Evolutionary conservation across 1,284 basidiomycete genomes (phyloP), one percentile per base, ranked within the genome.

Genomic region (Vanrija pseudolonga): DNA sequence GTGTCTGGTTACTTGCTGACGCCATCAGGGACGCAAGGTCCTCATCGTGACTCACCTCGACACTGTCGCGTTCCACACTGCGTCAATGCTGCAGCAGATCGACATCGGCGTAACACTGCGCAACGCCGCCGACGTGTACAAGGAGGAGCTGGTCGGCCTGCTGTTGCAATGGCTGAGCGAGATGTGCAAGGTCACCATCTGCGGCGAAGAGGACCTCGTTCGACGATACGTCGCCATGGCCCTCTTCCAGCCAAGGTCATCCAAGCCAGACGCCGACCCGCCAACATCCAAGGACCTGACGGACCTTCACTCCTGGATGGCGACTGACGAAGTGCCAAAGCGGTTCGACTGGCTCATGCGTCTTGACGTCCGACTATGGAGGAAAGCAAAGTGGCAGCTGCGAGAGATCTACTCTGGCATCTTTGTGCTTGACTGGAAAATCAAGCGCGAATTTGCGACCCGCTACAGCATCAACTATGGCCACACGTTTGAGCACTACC

Each of bases 41-140:
- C 83, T 98, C 54, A 85, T 90, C 20, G 88, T 88, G 76, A 85
- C 86, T 50, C 78, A 80, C 17, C 85, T 89, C 59, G 80, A 85
- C 18, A 68, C 81, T 2, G 81, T 83, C 36, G 80, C 96, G 11
- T 82, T 95, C 32, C 86, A 90, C 63, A 85, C 87, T 49, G 90
- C 91, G 0, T 85, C 85, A 49, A 82, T 84, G 51, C 85, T 99
- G 56, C 81, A 85, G 14, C 87, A 90, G 65, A 93, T 98, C 59
- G 94, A 98, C 67, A 80, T 98, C 1, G 90, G 89, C 6, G 90
- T 98, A 19, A 94, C 91, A 1, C 85, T 98, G 49, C 84, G 92
- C 6, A 82, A 88, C 19, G 88, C 90, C 3, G 87, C 88, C 65
- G 92, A 97, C 67, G 88, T 89, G 0, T 97, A 92, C 71, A 84